Evolutionary conservation across 768 basidiomycete species (phyloP), one percentile per base, ranked within the genome.

Genomic region (Boletus barrowsii): DNA sequence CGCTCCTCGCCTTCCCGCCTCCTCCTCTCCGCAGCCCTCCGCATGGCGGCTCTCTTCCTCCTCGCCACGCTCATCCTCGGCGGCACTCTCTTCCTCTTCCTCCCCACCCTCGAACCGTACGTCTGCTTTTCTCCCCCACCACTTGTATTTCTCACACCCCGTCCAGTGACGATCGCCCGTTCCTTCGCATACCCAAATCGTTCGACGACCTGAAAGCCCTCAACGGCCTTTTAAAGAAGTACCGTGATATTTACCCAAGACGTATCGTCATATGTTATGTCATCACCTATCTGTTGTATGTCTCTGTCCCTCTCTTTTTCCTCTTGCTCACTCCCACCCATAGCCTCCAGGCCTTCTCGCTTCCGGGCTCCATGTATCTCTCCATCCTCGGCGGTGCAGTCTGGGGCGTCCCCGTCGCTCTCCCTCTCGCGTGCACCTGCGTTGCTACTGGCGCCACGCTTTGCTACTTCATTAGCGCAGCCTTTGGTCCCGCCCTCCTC

Each of bases 311-410:
- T 47, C 44, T 42, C n/a, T 24, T 45, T 22, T 33, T 15, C 5
- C 15, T 29, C 22, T 30, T 33, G n/a, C 53, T 65, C 53, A 60
- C 58, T 42, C 41, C 40, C 55, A 20, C 48, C 20, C 24, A 11
- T 65, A 96, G 94, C 73, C 78, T 98, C 8, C 95, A 98, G 77
- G 93, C 93, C 0, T 98, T 98, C 73, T 95, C 94, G 8, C 80
- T 98, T 14, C 95, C 96, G 0, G 95, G 95, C 1, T 96, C 93
- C 41, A 96, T 98, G 94, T 98, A 98, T 68, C 83, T 98, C 45
- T 93, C 93, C 49, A 97, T 98, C 64, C 84, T 98, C 13, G 94
- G 90, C 18, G 96, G 96, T 33, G 96, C 96, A 1, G 89, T 97
- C 4, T 98, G 93, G 86, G 95, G 95, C 37, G 86, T 96, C 29